Evolutionary conservation across 1,139 yeast species (phyloP), one percentile per base, ranked within the genome.

Genomic region (Diutina siamensis): DNA sequence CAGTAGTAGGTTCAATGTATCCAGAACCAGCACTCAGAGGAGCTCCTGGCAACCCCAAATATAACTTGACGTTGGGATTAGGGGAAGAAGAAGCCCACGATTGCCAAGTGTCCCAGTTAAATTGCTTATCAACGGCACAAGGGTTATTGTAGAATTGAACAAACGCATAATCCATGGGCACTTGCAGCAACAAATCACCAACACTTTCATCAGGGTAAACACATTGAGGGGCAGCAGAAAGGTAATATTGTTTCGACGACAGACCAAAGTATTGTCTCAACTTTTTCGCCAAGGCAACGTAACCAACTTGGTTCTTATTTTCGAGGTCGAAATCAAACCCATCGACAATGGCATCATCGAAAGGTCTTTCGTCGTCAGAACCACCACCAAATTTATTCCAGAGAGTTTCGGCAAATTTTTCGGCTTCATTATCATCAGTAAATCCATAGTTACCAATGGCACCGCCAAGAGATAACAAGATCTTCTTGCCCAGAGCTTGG

Each of bases 141-240:
- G 83, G 79, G 65, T 89, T 89, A 73, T 89, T 89, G 74, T 89
- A 89, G 67, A 89, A 89, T 68, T 89, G 97, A 55, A 89, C 76
- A 57, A 85, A 87, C 1, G 92, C 92, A 63, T 82, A 87, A 64
- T 89, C 97, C 52, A 89, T 68, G 40, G 76, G 70, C 18, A 85
- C 77, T 35, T 73, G 64, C 22, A 68, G 67, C 54, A 89, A 63
- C 35, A 83, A 65, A 46, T 79, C 77, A 50, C 95, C 94, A 41
- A 83, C 79, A 41, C 83, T 77, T 7, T 82, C 87, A 66, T 89
- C 97, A 20, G 97, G 97, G 59, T 80, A 85, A 20, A 82, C 84
- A 68, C 97, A 89, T 68, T 89, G 97, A 27, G 97, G 97, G 52
- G 97, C 95, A 51, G 96, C 96, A 46, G 95, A 78, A 45, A 89